Conservation (phyloP, 1,284 basidiomycete genomes). For the Flammula alnicola region DNA sequence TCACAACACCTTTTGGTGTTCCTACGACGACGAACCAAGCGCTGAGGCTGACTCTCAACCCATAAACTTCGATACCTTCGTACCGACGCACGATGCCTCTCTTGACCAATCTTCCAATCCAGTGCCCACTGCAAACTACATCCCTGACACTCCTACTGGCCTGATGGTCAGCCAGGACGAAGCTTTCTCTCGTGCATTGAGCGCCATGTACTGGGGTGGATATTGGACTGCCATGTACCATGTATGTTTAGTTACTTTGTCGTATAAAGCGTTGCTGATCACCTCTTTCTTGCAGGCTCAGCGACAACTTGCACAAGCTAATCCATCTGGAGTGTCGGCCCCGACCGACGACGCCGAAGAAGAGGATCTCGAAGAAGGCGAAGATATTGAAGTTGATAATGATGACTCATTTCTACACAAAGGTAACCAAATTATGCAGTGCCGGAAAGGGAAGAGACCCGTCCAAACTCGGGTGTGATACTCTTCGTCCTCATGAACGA, state of each 20-base stretch:
- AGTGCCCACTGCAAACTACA: conserved; percentile 29
- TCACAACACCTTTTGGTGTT: conserved; percentile 4
- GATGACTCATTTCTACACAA: conserved; percentile 40
- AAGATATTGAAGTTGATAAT: conserved; percentile 21
- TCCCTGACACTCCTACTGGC: conserved; percentile 36
- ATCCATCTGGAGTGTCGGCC: background rate
- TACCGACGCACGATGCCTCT: conserved; percentile 70
- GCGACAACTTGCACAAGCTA: conserved; percentile 17
- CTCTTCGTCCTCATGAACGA: conserved; percentile 19
- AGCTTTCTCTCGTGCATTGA: conserved; percentile 72
- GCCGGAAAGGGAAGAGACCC: background rate
- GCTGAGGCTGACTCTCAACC: conserved; percentile 55
- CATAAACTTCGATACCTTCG: conserved; percentile 69
- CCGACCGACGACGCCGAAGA: background rate
- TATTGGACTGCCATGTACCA: conserved; percentile 86
- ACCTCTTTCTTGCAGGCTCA: conserved; percentile 24
- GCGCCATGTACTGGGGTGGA: conserved; percentile 81
- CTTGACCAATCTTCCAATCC: conserved; percentile 40
- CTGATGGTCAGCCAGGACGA: conserved; percentile 64
- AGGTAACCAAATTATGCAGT: conserved; percentile 29
- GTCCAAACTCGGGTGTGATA: background rate
- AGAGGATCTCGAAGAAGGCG: conserved; percentile 17
- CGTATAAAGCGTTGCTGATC: background rate
- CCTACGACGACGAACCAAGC: conserved; percentile 14
- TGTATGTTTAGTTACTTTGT: conserved; percentile 41